A percentile compares a stretch with the other conserved stretches of the same genome.
These are phyloP conservation scores for Begonia peltatifolia DNA, from an alignment of 306 rosid species.

Conservation along the genomic window DNA sequence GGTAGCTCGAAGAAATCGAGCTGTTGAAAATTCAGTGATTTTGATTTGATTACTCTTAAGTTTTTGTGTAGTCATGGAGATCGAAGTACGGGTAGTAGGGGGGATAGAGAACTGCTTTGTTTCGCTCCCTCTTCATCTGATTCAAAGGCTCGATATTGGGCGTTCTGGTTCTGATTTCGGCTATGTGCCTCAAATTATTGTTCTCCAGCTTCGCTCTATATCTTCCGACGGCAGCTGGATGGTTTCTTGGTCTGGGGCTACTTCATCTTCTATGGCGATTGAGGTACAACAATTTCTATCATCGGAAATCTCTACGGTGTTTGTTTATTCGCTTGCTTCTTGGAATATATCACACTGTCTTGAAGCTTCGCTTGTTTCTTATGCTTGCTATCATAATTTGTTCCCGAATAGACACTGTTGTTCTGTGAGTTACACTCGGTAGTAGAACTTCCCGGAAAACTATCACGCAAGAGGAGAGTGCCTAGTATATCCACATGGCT, in stretches of 20 bases:
- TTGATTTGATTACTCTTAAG: background rate
- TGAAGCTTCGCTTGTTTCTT: background rate
- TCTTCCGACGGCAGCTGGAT: slow-evolving; percentile 28
- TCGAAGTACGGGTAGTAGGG: slow-evolving; percentile 43
- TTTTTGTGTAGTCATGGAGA: slow-evolving; percentile 26
- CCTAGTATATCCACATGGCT: too few relatives aligned
- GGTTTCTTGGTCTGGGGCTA: slow-evolving; percentile 91
- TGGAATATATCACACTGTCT: background rate
- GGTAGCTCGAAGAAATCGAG: too few relatives aligned
- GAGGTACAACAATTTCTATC: slow-evolving; percentile 26
- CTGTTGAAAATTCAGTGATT: background rate
- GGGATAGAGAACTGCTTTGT: slow-evolving; percentile 53
- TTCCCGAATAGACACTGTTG: too few relatives aligned
- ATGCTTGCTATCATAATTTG: too few relatives aligned
- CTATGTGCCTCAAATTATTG: slow-evolving; percentile 33
- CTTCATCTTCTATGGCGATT: slow-evolving; percentile 52
- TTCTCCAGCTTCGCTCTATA: slow-evolving; percentile 60
- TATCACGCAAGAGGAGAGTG: too few relatives aligned
- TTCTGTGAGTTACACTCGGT: too few relatives aligned
- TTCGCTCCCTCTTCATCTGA: slow-evolving; percentile 56
- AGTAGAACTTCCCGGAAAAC: too few relatives aligned
- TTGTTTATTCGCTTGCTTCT: slow-evolving; percentile 2
- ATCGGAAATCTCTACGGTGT: background rate
- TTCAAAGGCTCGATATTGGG: slow-evolving; percentile 54
- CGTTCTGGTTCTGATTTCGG: slow-evolving; percentile 13